These are phyloP conservation scores for Magnaporthales sp. DNA, from an alignment of 2,329 filamentous ascomycete genomes.

Conservation along the genomic window DNA sequence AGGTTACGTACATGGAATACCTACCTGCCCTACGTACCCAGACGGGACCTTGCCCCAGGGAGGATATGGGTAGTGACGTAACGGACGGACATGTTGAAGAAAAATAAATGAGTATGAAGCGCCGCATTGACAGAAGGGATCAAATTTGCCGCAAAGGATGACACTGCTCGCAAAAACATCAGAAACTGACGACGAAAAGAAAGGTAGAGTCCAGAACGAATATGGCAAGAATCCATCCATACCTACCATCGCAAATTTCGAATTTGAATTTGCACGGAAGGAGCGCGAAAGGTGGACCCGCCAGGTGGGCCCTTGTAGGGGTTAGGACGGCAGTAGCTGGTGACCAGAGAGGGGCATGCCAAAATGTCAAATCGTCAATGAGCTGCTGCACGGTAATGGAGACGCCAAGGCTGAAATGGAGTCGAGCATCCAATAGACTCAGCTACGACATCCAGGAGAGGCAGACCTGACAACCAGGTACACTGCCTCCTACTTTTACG, in stretches of 20 bases:
- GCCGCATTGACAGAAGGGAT: too few relatives aligned
- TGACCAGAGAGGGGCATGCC: background rate
- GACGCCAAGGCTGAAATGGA: background rate
- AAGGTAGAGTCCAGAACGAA: background rate
- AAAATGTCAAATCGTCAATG: background rate
- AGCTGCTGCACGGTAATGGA: background rate
- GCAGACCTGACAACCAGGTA: background rate
- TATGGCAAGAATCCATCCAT: background rate
- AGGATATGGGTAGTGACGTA: too few relatives aligned
- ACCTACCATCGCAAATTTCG: too few relatives aligned
- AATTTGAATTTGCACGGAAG: background rate
- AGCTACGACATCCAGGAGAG: background rate
- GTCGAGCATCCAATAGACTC: background rate
- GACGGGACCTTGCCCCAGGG: too few relatives aligned
- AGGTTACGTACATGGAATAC: too few relatives aligned
- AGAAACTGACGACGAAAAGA: background rate
- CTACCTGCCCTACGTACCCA: too few relatives aligned
- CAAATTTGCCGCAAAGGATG: too few relatives aligned
- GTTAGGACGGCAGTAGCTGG: background rate
- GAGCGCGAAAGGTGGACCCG: background rate
- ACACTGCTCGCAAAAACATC: background rate
- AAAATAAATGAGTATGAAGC: too few relatives aligned
- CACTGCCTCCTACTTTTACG: background rate
- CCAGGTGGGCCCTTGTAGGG: background rate
- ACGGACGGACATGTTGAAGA: background rate